These are phyloP conservation scores for Boletus rex-veris DNA, from an alignment of 768 basidiomycete species.

Conservation along the genomic window DNA sequence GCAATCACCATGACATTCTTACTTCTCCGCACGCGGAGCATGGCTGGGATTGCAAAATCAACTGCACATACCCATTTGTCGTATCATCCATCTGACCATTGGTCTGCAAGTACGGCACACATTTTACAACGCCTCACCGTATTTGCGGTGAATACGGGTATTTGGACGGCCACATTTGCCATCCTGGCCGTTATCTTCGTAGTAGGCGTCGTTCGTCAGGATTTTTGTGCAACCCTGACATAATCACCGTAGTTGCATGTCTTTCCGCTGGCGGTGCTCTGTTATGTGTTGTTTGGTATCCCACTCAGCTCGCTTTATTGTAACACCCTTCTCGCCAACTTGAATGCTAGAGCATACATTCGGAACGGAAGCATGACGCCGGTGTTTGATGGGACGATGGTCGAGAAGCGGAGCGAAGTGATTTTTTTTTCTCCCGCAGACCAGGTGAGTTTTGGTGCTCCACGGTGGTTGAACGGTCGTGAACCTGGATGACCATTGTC, in stretches of 20 bases:
- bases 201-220: slow-evolving; percentile 33
- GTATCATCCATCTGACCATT: neutral
- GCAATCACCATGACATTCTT: slow-evolving; percentile 3
- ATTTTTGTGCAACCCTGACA: neutral
- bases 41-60: neutral
- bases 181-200: slow-evolving; percentile 46
- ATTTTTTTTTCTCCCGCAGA: too few species aligned
- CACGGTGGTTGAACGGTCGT: too few species aligned
- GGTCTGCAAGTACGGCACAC: neutral
- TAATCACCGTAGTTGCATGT: neutral
- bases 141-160: slow-evolving; percentile 24
- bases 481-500: too few species aligned
- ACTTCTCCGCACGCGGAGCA: neutral
- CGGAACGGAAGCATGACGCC: too few species aligned
- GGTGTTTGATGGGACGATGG: too few species aligned
- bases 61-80: neutral
- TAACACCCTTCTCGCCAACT: too few species aligned
- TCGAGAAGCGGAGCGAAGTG: too few species aligned
- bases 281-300: neutral
- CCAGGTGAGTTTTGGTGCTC: too few species aligned
- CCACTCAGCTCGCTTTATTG: neutral
- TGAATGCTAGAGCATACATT: too few species aligned
- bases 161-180: slow-evolving; percentile 47
- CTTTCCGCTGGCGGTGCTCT: neutral
- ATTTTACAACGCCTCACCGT: slow-evolving; percentile 9